Conservation (phyloP, 257 asterid genomes). For the Salvia rosmarinus region DNA sequence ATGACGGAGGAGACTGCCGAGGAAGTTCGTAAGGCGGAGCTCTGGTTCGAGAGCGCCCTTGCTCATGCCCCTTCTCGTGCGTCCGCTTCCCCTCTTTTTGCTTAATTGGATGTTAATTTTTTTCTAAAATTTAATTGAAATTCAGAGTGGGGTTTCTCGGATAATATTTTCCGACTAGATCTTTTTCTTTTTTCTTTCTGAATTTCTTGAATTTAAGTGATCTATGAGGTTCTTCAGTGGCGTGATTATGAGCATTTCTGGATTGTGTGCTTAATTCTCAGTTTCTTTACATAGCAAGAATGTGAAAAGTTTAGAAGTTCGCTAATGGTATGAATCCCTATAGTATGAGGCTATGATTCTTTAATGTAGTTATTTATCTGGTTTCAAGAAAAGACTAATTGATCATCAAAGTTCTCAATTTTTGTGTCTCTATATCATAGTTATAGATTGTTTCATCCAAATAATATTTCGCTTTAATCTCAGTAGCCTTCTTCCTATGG, state of each 20-base stretch:
- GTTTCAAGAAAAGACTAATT: background rate
- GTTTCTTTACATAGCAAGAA: background rate
- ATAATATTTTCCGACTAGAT: no score
- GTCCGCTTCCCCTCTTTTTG: constrained; percentile 35
- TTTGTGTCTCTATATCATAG: no score
- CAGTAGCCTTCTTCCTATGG: background rate
- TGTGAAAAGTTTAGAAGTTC: background rate
- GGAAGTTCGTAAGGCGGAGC: constrained; percentile 69
- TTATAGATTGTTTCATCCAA: background rate
- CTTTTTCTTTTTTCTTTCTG: no score
- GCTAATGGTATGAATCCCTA: background rate
- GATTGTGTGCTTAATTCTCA: background rate
- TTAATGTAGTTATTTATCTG: background rate
- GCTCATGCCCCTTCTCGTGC: constrained; percentile 92
- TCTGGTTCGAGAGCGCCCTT: constrained; percentile 67
- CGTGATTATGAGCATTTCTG: background rate
- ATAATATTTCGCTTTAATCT: background rate
- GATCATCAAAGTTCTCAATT: background rate
- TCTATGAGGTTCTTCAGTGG: background rate
- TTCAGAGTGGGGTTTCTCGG: background rate
- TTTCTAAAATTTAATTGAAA: no score
- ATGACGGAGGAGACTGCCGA: constrained; percentile 62
- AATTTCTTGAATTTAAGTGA: background rate
- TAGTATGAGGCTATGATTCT: background rate
- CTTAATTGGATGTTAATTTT: background rate